These are phyloP conservation scores for Martiniozyma asiatica DNA, from an alignment of 1,139 yeast genomes.

Conservation along the genomic window DNA sequence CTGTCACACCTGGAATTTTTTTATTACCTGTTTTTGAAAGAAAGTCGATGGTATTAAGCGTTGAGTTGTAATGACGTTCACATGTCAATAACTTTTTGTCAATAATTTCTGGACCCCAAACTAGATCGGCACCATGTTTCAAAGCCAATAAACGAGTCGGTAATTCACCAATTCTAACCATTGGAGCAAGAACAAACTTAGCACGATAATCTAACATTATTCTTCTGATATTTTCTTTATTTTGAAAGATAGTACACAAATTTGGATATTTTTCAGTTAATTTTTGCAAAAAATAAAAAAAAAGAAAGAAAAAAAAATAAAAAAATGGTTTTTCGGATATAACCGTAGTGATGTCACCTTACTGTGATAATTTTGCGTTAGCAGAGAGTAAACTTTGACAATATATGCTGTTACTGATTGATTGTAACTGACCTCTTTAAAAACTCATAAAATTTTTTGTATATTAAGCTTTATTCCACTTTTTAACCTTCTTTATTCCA, in stretches of 20 bases:
- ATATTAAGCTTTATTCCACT: too few species aligned
- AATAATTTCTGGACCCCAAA: conserved; percentile 91
- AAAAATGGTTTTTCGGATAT: not conserved
- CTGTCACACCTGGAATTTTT: conserved; percentile 31
- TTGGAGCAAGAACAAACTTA: conserved; percentile 81
- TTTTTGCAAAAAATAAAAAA: not conserved
- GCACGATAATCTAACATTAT: conserved; percentile 43
- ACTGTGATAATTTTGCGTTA: too few species aligned
- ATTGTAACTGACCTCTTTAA: too few species aligned
- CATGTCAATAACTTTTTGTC: conserved; percentile 74
- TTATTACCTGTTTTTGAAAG: conserved; percentile 27
- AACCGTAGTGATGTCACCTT: too few species aligned
- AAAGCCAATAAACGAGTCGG: conserved; percentile 77
- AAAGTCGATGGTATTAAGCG: conserved; percentile 50
- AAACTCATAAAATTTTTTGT: too few species aligned
- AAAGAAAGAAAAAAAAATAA: not conserved
- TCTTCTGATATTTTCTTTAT: not conserved
- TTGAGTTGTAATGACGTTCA: conserved; percentile 42
- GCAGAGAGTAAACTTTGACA: too few species aligned
- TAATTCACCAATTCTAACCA: conserved; percentile 92
- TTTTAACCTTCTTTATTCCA: too few species aligned
- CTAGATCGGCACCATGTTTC: conserved; percentile 81
- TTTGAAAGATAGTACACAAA: not conserved
- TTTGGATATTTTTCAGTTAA: not conserved
- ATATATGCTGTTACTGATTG: too few species aligned